Evolutionary conservation across 129 eudicot genomes (phyloP).

Genomic region (Flaveria sonorensis): DNA sequence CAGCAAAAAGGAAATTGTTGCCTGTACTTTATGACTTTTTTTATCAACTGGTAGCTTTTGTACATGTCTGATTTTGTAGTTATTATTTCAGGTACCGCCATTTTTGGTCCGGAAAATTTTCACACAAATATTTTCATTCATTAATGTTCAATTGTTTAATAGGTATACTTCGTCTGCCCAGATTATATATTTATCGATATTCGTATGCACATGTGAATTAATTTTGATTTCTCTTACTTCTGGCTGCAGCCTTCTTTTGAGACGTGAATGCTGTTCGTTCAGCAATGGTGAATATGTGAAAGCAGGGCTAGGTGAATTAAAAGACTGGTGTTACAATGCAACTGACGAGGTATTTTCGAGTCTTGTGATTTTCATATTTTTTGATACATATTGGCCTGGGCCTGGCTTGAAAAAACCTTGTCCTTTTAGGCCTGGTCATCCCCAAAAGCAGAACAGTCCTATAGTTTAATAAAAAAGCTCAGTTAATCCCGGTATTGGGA

Average conservation of each 20-base stretch:
- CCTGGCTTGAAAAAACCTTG: neutral
- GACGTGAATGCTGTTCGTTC: conserved; percentile 97
- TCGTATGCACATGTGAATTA: neutral
- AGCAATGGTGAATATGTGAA: conserved; percentile 99
- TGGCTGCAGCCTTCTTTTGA: conserved; percentile 81
- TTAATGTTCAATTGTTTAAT: conserved; percentile 93
- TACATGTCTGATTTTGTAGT: neutral
- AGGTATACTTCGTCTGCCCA: conserved; percentile 50
- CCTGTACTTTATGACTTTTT: conserved; percentile 21
- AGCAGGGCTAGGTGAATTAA: conserved; percentile 91
- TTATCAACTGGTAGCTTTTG: neutral
- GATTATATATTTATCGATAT: neutral
- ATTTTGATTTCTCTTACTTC: conserved; percentile 15
- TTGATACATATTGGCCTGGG: neutral
- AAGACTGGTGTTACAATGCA: conserved; percentile 78
- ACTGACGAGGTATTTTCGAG: conserved; percentile 73
- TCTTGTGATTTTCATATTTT: conserved; percentile 3
- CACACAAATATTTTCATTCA: conserved; percentile 96
- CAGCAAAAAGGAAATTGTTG: conserved; percentile 13
- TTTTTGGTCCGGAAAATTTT: conserved; percentile 54
- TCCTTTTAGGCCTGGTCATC: neutral
- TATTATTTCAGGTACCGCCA: conserved; percentile 83
- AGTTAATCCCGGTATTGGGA: neutral
- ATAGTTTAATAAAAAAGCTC: neutral
- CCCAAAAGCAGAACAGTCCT: neutral